These are phyloP conservation scores for Hyaloscypha hepaticicola DNA, from an alignment of 495 filamentous ascomycete genomes.

Conservation along the genomic window DNA sequence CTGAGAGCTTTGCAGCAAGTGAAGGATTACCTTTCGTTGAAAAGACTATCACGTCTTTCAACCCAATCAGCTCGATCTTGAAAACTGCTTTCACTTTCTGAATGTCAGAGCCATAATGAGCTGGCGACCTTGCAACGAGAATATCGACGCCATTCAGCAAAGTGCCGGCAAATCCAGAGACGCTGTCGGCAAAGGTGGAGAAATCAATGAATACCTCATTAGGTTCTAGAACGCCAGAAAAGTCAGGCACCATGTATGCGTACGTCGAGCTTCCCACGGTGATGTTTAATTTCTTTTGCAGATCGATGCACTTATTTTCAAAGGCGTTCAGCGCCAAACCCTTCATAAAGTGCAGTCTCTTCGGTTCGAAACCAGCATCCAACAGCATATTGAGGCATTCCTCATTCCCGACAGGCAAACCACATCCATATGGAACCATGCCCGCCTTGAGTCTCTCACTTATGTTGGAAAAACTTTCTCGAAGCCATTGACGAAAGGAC, in stretches of 20 bases:
- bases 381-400: constrained; percentile 52
- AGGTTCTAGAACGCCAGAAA: constrained; percentile 64
- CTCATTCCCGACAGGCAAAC: constrained; percentile 49
- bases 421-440: constrained; percentile 42
- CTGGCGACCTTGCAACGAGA: constrained; percentile 82
- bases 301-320: constrained; percentile 49
- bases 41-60: constrained; percentile 88
- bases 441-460: constrained; percentile 31
- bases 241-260: constrained; percentile 80
- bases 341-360: constrained; percentile 56
- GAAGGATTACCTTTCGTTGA: constrained; percentile 64
- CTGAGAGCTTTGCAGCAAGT: constrained; percentile 79
- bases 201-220: constrained; percentile 81
- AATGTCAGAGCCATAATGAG: constrained; percentile 79
- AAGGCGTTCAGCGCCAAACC: constrained; percentile 42
- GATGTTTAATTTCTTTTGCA: constrained; percentile 65
- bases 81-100: constrained; percentile 63
- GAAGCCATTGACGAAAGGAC: constrained; percentile 57
- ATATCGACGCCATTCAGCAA: constrained; percentile 66
- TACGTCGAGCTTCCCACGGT: constrained; percentile 72
- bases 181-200: constrained; percentile 62
- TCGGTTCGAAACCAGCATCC: constrained; percentile 65
- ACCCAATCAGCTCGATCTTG: constrained; percentile 65
- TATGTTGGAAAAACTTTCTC: constrained; percentile 34
- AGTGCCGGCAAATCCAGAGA: constrained; percentile 45